Percentiles rank a stretch among this genome's conserved stretches.
These are phyloP conservation scores for Collybiopsis luxurians DNA, from an alignment of 768 basidiomycete genomes.

Conservation along the genomic window DNA sequence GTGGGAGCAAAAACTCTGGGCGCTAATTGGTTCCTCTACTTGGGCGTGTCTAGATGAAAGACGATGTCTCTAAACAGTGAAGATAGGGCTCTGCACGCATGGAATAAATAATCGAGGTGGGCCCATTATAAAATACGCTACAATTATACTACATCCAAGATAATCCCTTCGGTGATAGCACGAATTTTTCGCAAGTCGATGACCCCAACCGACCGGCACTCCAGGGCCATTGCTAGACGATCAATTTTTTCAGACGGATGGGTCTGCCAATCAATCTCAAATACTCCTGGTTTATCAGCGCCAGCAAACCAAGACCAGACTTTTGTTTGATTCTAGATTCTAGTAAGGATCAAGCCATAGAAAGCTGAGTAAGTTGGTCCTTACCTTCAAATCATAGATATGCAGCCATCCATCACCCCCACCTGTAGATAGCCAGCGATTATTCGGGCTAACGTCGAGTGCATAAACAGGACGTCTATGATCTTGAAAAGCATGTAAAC, in stretches of 20 bases:
- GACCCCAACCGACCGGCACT: conserved; percentile 64
- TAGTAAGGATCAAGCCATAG: neutral
- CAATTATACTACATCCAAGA: too few species aligned
- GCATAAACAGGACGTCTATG: conserved; percentile 74
- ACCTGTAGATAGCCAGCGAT: conserved; percentile 70
- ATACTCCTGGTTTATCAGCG: conserved; percentile 59
- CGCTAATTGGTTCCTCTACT: too few species aligned
- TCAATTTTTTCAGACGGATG: conserved; percentile 43
- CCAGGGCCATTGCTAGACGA: conserved; percentile 68
- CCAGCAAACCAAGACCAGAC: conserved; percentile 66
- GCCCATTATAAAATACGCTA: too few species aligned
- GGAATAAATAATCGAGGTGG: too few species aligned
- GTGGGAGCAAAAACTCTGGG: too few species aligned
- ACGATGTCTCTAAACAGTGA: too few species aligned
- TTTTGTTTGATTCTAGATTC: conserved; percentile 42
- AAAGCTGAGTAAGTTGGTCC: conserved; percentile 13
- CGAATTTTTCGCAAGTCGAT: conserved; percentile 54
- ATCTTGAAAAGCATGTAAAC: conserved; percentile 67
- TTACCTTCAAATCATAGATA: conserved; percentile 67
- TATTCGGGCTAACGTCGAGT: conserved; percentile 72
- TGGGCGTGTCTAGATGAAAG: too few species aligned
- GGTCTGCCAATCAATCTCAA: conserved; percentile 75
- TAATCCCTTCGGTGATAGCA: too few species aligned
- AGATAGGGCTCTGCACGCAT: too few species aligned
- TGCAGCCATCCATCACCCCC: conserved; percentile 76